These are phyloP conservation scores for Camillea tinctor DNA, from an alignment of 2,329 filamentous ascomycete genomes.

Conservation along the genomic window DNA sequence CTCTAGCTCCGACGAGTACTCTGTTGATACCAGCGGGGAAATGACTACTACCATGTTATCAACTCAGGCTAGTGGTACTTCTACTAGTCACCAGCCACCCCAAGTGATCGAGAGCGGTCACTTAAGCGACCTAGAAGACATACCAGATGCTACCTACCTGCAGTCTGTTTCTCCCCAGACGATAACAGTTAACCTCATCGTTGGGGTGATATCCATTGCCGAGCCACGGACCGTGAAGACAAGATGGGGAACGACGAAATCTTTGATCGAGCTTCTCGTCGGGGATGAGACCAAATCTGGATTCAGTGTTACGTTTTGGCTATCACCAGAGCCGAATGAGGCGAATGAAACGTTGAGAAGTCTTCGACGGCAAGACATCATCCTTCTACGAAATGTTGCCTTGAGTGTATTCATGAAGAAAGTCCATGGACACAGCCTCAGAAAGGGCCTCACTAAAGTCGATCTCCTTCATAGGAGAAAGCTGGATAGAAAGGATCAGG, in stretches of 20 bases:
- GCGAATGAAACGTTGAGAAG: slow-evolving; percentile 25
- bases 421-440: slow-evolving; percentile 83
- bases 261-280: slow-evolving; percentile 74
- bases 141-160: slow-evolving; percentile 68
- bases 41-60: slow-evolving; percentile 31
- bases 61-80: slow-evolving; percentile 24
- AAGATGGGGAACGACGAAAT: slow-evolving; percentile 58
- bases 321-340: slow-evolving; percentile 41
- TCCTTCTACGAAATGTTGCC: slow-evolving; percentile 77
- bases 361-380: slow-evolving; percentile 70
- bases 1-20: slow-evolving; percentile 33
- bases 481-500: slow-evolving; percentile 49
- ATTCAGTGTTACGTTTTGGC: slow-evolving; percentile 84
- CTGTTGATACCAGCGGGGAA: slow-evolving; percentile 37
- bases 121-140: slow-evolving; percentile 63
- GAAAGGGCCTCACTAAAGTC: slow-evolving; percentile 67
- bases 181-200: slow-evolving; percentile 79
- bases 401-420: slow-evolving; percentile 71
- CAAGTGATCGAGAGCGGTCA: slow-evolving; percentile 34
- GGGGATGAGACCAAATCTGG: slow-evolving; percentile 82
- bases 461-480: slow-evolving; percentile 62
- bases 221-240: slow-evolving; percentile 68
- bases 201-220: slow-evolving; percentile 71
- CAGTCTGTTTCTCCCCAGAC: slow-evolving; percentile 72
- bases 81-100: slow-evolving; percentile 18